Evolutionary conservation across 176 grass and related monocot genomes (phyloP).

Genomic region (Bolboschoenus planiculmis): DNA sequence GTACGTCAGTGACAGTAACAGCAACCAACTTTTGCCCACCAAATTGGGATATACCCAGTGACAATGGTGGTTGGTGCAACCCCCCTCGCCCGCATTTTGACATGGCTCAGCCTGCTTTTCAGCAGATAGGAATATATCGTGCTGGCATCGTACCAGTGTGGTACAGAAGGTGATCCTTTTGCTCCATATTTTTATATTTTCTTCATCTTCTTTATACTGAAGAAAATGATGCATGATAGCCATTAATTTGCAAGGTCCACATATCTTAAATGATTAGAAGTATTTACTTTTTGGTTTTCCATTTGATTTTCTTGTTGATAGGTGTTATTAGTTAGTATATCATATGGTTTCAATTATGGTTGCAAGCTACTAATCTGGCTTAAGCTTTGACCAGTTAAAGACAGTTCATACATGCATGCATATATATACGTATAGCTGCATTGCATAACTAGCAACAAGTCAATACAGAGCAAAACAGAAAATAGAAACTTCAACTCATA

Average conservation of each 20-base stretch:
- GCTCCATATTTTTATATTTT: not conserved
- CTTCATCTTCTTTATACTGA: not conserved
- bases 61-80: conserved; percentile 89
- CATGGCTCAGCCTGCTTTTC: conserved; percentile 73
- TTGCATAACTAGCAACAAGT: too few relatives aligned
- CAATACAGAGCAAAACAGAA: too few relatives aligned
- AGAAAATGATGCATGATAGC: not conserved
- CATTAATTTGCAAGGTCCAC: not conserved
- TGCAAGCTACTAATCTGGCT: too few relatives aligned
- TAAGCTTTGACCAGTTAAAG: too few relatives aligned
- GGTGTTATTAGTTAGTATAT: too few relatives aligned
- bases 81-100: conserved; percentile 73
- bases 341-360: too few relatives aligned
- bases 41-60: conserved; percentile 38
- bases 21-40: conserved; percentile 87
- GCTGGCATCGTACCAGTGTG: conserved; percentile 56
- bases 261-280: not conserved
- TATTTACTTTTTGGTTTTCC: not conserved
- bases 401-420: too few relatives aligned
- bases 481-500: not conserved
- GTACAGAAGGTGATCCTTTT: conserved; percentile 32
- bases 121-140: conserved; percentile 48
- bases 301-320: not conserved
- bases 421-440: too few relatives aligned
- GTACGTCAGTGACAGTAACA: conserved; percentile 44